phyloP scores from a whole-genome alignment of 352 stramenopile species.

The Pythium guiyangense region DNA sequence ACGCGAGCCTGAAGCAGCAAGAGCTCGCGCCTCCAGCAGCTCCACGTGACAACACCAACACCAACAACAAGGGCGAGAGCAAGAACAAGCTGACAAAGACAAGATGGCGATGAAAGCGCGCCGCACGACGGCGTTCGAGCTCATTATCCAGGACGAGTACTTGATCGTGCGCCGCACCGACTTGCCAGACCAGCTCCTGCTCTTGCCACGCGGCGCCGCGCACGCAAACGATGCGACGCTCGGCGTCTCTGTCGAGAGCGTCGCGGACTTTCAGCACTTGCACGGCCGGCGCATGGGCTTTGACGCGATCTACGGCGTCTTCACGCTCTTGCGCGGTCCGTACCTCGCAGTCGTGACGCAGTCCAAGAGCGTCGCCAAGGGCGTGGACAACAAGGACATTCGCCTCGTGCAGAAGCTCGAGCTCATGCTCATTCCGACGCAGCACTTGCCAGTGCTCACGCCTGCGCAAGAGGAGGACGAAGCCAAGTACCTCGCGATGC shows the following conservation, averaged over 20 bases:
- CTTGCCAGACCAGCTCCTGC: conserved; percentile 43
- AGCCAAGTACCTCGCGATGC: conserved; percentile 53
- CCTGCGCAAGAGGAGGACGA: conserved; percentile 56
- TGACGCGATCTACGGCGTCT: conserved; percentile 79
- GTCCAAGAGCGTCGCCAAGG: conserved; percentile 48
- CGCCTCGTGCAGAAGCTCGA: conserved; percentile 54
- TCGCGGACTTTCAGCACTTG: conserved; percentile 52
- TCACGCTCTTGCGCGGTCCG: conserved; percentile 54
- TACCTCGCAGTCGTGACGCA: conserved; percentile 75
- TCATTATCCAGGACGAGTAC: conserved; percentile 71
- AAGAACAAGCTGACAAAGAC: neutral
- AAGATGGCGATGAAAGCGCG: conserved; percentile 5
- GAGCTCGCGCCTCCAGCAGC: too few relatives aligned
- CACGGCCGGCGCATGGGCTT: conserved; percentile 73
- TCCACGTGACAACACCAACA: too few relatives aligned
- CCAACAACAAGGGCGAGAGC: too few relatives aligned
- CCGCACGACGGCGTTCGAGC: conserved; percentile 20
- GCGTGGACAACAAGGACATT: conserved; percentile 49
- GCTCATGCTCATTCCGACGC: conserved; percentile 60
- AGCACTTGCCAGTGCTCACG: conserved; percentile 45
- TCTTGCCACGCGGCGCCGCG: conserved; percentile 26
- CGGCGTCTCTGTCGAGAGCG: conserved; percentile 51
- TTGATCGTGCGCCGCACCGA: conserved; percentile 51
- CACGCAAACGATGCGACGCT: conserved; percentile 26
- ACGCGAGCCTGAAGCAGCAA: too few relatives aligned